These are phyloP conservation scores for Podospora tetraspora DNA, from an alignment of 495 filamentous ascomycete species.

Conservation along the genomic window DNA sequence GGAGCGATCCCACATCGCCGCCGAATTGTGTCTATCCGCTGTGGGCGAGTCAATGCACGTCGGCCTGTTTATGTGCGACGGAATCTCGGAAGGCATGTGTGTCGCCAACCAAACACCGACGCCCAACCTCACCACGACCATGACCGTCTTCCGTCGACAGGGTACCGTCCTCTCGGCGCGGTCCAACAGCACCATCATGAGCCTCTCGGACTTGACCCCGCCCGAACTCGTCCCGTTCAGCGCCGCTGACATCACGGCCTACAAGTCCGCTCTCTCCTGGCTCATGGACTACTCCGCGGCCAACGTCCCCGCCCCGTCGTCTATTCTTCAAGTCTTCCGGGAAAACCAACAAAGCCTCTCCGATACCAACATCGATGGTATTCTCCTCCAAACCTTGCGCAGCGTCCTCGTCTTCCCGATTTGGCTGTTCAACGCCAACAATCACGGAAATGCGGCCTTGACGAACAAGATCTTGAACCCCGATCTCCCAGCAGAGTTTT, in stretches of 20 bases:
- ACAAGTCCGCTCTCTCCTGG: slow-evolving; percentile 9
- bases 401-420: slow-evolving; percentile 18
- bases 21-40: background rate
- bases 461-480: background rate
- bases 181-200: slow-evolving; percentile 13
- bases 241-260: slow-evolving; percentile 2
- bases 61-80: slow-evolving; percentile 1
- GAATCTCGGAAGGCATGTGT: background rate
- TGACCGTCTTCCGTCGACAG: slow-evolving; percentile 4
- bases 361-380: background rate
- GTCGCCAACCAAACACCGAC: background rate
- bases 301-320: slow-evolving; percentile 16
- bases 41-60: background rate
- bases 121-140: slow-evolving; percentile 16
- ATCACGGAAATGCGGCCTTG: slow-evolving; percentile 13
- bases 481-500: slow-evolving; percentile 9
- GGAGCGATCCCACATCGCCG: background rate
- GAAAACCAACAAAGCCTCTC: background rate
- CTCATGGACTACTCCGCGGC: slow-evolving; percentile 16
- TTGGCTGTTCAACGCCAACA: slow-evolving; percentile 23
- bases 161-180: slow-evolving; percentile 11
- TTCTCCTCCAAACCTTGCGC: slow-evolving; percentile 16
- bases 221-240: background rate
- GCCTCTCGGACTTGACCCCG: slow-evolving; percentile 1
- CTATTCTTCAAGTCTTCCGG: slow-evolving; percentile 20